Evolutionary conservation across 75 land plant species (phyloP).

Genomic region (Picea glauca): DNA sequence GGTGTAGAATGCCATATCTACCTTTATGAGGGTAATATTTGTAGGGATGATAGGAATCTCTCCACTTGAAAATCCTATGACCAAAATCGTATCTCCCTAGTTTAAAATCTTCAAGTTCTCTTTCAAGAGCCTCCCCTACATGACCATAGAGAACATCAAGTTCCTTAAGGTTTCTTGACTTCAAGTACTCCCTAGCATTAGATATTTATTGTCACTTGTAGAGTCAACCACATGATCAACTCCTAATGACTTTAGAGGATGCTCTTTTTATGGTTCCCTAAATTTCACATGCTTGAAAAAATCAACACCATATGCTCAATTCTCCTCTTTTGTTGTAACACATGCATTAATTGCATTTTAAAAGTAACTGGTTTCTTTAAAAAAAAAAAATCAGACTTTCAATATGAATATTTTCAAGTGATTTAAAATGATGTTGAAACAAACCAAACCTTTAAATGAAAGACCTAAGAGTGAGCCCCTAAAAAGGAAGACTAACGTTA

Average conservation of each 20-base stretch:
- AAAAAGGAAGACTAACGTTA: background rate
- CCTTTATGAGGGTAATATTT: conserved; percentile 93
- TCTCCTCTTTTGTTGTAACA: background rate
- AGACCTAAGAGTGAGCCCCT: background rate
- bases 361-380: background rate
- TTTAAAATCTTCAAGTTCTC: conserved; percentile 75
- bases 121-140: conserved; percentile 83
- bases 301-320: background rate
- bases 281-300: conserved; percentile 12
- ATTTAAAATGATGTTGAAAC: background rate
- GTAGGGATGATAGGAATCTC: conserved; percentile 86
- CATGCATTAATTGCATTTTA: background rate
- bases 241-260: conserved; percentile 65
- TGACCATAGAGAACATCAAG: conserved; percentile 93
- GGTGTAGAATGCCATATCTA: conserved; percentile 5
- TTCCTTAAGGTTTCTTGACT: conserved; percentile 69
- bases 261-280: conserved; percentile 81
- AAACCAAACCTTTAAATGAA: background rate
- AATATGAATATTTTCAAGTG: background rate
- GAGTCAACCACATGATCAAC: conserved; percentile 75
- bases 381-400: background rate
- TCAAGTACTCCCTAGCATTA: conserved; percentile 61
- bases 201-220: conserved; percentile 36
- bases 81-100: conserved; percentile 84
- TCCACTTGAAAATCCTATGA: conserved; percentile 89